A percentile compares a stretch with the other conserved stretches of the same genome.
Conservation (phyloP, 2,329 filamentous ascomycete genomes). For the Metarhizium humberi region DNA sequence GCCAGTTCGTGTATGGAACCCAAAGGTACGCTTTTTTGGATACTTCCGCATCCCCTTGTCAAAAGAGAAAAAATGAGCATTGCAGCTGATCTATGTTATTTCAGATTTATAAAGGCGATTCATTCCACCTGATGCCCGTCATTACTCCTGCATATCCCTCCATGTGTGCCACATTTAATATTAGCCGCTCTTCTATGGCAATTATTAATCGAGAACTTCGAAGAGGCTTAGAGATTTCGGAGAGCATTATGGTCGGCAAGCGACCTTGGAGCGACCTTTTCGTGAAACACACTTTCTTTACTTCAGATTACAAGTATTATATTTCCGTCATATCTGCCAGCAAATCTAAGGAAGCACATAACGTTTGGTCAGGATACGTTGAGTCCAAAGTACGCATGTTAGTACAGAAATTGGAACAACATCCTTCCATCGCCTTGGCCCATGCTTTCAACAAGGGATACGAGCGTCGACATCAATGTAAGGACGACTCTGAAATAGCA, state of each 20-base stretch:
- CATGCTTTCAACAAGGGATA: constrained; percentile 92
- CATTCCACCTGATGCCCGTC: constrained; percentile 89
- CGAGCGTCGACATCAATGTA: constrained; percentile 69
- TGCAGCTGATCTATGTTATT: constrained; percentile 7
- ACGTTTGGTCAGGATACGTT: constrained; percentile 82
- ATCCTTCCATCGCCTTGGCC: constrained; percentile 70
- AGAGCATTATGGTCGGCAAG: constrained; percentile 69
- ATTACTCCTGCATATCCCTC: constrained; percentile 96
- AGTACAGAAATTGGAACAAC: constrained; percentile 73
- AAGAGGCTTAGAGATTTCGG: constrained; percentile 66
- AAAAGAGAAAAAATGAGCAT: neutral
- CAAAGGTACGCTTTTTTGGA: constrained; percentile 48
- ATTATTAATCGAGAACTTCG: constrained; percentile 78
- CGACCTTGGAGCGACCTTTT: constrained; percentile 83
- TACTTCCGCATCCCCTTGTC: neutral
- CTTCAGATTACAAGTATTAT: constrained; percentile 88
- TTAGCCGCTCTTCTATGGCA: constrained; percentile 74
- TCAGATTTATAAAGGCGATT: constrained; percentile 69
- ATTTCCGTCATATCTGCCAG: constrained; percentile 79
- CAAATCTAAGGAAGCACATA: constrained; percentile 73
- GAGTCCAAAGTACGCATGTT: constrained; percentile 88
- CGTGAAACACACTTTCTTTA: constrained; percentile 87
- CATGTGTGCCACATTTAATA: constrained; percentile 96
- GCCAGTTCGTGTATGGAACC: constrained; percentile 88
- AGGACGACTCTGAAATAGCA: constrained; percentile 38